Percentiles rank a stretch among this genome's conserved stretches.
Evolutionary conservation across 805 yeast species (phyloP).

Genomic region (Yamadazyma tumulicola): DNA sequence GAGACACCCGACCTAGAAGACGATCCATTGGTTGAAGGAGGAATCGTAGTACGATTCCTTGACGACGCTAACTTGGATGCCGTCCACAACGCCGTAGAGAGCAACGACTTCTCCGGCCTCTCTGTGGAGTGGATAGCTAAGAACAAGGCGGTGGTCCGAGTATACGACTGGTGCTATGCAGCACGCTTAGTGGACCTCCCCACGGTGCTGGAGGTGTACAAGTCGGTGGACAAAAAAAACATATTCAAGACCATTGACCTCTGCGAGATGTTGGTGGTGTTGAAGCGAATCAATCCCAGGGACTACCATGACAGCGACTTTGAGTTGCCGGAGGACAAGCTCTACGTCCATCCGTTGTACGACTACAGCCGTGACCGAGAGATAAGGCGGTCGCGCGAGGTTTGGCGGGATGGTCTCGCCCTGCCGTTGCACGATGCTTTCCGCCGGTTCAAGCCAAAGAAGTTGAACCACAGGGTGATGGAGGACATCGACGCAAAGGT

Average conservation of each 20-base stretch:
- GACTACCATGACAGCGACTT: slow-evolving; percentile 45
- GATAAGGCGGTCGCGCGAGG: slow-evolving; percentile 45
- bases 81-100: slow-evolving; percentile 70
- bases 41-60: slow-evolving; percentile 72
- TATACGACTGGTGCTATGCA: slow-evolving; percentile 68
- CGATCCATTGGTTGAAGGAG: slow-evolving; percentile 89
- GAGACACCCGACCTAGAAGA: slow-evolving; percentile 96
- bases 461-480: slow-evolving; percentile 65
- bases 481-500: slow-evolving; percentile 78
- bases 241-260: slow-evolving; percentile 83
- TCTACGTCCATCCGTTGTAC: slow-evolving; percentile 39
- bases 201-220: slow-evolving; percentile 79
- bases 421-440: slow-evolving; percentile 74
- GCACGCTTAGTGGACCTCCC: slow-evolving; percentile 90
- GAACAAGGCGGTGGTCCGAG: slow-evolving; percentile 69
- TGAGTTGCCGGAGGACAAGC: slow-evolving; percentile 33
- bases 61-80: slow-evolving; percentile 67
- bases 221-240: slow-evolving; percentile 85
- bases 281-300: slow-evolving; percentile 46
- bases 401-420: slow-evolving; percentile 74
- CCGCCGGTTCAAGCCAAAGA: slow-evolving; percentile 66
- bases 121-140: slow-evolving; percentile 80
- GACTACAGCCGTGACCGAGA: slow-evolving; percentile 28
- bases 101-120: slow-evolving; percentile 70
- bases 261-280: slow-evolving; percentile 77